These are phyloP conservation scores for Oryza glaberrima DNA, from an alignment of 176 grass and related monocot genomes.

Conservation along the genomic window DNA sequence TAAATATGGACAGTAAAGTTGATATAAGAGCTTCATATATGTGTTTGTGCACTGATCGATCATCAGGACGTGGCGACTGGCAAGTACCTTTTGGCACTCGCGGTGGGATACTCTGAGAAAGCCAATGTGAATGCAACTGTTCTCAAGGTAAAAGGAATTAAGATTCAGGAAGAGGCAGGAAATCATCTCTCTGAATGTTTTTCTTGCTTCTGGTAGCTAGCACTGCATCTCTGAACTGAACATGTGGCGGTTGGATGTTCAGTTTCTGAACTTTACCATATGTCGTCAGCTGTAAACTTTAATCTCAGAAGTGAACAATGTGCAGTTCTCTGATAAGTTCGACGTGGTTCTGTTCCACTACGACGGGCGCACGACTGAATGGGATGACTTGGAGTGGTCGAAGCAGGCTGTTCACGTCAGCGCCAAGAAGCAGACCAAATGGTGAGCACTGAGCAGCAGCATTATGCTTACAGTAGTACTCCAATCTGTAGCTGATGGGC, in stretches of 20 bases:
- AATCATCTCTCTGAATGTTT: not conserved
- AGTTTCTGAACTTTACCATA: too few relatives aligned
- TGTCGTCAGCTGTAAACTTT: too few relatives aligned
- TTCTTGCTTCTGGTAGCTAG: not conserved
- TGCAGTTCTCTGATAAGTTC: constrained; percentile 21
- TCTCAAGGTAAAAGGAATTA: not conserved
- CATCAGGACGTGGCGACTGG: not conserved
- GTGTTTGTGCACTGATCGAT: not conserved
- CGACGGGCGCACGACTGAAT: constrained; percentile 36
- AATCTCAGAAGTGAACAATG: too few relatives aligned
- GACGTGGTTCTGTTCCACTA: constrained; percentile 54
- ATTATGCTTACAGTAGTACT: not conserved
- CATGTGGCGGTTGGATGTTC: too few relatives aligned
- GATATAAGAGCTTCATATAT: too few relatives aligned
- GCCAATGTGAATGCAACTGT: not conserved
- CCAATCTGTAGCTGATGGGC: not conserved
- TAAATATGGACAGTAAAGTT: not conserved
- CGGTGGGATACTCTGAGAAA: not conserved
- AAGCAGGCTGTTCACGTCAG: constrained; percentile 43
- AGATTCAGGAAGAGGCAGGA: not conserved
- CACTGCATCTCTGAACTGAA: not conserved
- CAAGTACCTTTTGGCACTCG: not conserved
- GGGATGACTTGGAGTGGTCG: constrained; percentile 52
- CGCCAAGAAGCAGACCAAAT: constrained; percentile 29
- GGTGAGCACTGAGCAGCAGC: not conserved